These are phyloP conservation scores for Nectriaceae sp. DNA, from an alignment of 2,329 filamentous ascomycete species.

Conservation along the genomic window DNA sequence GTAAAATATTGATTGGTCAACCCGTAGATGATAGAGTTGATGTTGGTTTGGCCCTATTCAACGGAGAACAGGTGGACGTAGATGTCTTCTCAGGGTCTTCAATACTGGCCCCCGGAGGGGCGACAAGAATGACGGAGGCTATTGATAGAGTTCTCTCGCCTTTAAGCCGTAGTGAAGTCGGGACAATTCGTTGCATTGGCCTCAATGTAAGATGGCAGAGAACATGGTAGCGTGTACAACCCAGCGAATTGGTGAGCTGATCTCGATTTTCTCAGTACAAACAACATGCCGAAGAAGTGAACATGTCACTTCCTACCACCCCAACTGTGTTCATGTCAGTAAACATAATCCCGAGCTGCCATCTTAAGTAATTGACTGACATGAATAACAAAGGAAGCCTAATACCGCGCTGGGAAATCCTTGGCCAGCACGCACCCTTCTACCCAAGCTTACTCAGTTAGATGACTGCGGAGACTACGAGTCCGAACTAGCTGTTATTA, in stretches of 20 bases:
- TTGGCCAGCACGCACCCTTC: not conserved
- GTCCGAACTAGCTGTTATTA: slow-evolving; percentile 47
- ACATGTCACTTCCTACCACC: not conserved
- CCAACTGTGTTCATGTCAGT: not conserved
- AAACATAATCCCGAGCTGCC: too few species aligned
- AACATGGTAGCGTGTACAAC: not conserved
- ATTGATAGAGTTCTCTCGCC: not conserved
- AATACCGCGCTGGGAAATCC: not conserved
- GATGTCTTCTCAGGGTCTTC: not conserved
- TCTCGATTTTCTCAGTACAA: not conserved
- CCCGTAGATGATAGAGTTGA: not conserved
- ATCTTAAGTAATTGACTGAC: not conserved
- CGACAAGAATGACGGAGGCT: not conserved
- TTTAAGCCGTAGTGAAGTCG: not conserved
- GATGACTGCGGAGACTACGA: slow-evolving; percentile 41
- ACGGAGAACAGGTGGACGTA: not conserved
- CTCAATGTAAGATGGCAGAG: not conserved
- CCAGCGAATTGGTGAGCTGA: too few species aligned
- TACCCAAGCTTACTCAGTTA: not conserved
- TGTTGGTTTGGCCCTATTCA: not conserved
- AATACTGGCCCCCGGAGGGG: not conserved
- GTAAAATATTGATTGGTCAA: not conserved
- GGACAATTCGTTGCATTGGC: not conserved
- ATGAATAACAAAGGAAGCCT: not conserved
- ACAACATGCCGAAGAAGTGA: not conserved